phyloP scores from a whole-genome alignment of 331 rosid species.

The Quercus tomentella region DNA sequence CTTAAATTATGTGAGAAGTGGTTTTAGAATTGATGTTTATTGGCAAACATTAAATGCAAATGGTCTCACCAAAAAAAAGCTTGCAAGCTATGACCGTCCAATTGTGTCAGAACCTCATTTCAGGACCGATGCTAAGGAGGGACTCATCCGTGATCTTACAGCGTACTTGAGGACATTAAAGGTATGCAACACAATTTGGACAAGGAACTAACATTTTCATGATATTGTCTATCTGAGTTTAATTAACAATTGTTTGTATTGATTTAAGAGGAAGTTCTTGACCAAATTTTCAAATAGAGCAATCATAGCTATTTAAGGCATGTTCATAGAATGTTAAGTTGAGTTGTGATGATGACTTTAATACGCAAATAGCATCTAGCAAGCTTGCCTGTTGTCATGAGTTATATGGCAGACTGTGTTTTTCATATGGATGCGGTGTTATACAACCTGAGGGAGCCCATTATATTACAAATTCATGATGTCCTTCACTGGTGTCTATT shows the following conservation, averaged over 20 bases:
- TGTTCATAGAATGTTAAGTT: background rate
- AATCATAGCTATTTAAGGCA: background rate
- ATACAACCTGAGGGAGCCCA: too few relatives aligned
- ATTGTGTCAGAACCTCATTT: conserved; percentile 32
- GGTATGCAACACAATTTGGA: background rate
- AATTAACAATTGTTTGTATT: background rate
- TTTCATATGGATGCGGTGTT: background rate
- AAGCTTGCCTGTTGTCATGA: background rate
- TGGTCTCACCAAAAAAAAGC: conserved; percentile 32
- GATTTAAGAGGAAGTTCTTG: background rate
- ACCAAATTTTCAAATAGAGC: background rate
- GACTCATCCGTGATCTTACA: conserved; percentile 26
- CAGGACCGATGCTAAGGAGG: conserved; percentile 23
- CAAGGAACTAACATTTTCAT: background rate
- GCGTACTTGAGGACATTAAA: conserved; percentile 27
- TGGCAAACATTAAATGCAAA: conserved; percentile 31
- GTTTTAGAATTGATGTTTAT: conserved; percentile 28
- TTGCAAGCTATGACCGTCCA: conserved; percentile 41
- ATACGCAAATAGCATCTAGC: background rate
- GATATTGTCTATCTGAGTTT: background rate
- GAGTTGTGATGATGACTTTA: too few relatives aligned
- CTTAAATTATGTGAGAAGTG: conserved; percentile 18
- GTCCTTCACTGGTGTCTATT: too few relatives aligned
- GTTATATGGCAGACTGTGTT: background rate
- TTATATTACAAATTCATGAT: too few relatives aligned